Conservation (phyloP, 2,329 filamentous ascomycete species). For the Cytospora piceae region DNA sequence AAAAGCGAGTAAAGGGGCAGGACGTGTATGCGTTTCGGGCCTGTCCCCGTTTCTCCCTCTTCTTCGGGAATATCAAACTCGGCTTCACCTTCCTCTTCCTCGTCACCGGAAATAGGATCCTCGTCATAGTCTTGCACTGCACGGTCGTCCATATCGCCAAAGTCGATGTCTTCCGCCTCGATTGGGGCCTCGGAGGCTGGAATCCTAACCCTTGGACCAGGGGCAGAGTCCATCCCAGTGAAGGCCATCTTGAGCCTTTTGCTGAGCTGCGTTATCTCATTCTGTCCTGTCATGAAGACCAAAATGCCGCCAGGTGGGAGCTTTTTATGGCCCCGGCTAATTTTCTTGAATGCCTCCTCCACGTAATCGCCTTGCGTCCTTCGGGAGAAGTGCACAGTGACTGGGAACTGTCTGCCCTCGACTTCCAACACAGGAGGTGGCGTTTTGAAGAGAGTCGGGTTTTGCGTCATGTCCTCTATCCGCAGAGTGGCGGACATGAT, state of each 20-base stretch:
- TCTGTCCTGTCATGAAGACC: conserved; percentile 91
- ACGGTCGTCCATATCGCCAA: conserved; percentile 69
- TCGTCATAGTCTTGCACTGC: conserved; percentile 64
- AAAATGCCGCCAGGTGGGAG: conserved; percentile 89
- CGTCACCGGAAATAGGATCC: conserved; percentile 60
- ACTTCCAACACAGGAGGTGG: conserved; percentile 85
- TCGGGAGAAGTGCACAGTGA: conserved; percentile 86
- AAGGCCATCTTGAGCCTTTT: conserved; percentile 74
- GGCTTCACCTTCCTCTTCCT: conserved; percentile 62
- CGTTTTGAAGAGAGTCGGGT: conserved; percentile 74
- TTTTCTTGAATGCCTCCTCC: conserved; percentile 86
- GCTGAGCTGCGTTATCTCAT: conserved; percentile 84
- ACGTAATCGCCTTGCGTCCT: conserved; percentile 86
- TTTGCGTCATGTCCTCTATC: conserved; percentile 88
- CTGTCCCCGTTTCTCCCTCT: conserved; percentile 60
- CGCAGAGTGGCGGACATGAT: conserved; percentile 98
- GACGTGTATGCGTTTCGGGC: conserved; percentile 77
- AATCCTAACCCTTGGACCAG: conserved; percentile 71
- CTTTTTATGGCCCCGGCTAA: conserved; percentile 85
- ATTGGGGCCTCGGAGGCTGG: conserved; percentile 77
- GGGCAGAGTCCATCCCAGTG: conserved; percentile 58
- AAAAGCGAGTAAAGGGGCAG: conserved; percentile 93
- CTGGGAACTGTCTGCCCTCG: conserved; percentile 88
- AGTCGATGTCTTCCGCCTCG: conserved; percentile 85
- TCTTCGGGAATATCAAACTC: conserved; percentile 72